Base-by-base conservation (phyloP, 2,329 filamentous ascomycete genomes). In the Aureobasidium lini region DNA sequence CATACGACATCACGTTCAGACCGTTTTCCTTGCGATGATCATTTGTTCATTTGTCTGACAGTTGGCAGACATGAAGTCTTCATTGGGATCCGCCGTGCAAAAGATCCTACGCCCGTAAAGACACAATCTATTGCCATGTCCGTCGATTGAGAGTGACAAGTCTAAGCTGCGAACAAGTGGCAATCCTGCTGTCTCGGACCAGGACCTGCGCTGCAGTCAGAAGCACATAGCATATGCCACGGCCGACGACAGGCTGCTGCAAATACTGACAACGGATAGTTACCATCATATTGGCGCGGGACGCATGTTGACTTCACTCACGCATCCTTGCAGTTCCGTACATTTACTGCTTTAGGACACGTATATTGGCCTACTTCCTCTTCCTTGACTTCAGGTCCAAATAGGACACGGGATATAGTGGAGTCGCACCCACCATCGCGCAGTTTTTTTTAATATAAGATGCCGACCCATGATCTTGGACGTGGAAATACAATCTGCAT, bases 361-460 rank as follows among this genome's bases (percentile, higher is more conserved):
- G 16, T 7, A 44, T 31, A n/a, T 50, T 29, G 28, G 29, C 47
- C 57, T 40, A 15, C 37, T 31, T 43, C 31, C 31, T 46, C 52
- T 58, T 32, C 15, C 47, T 28, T 11, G 16, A 18, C 10, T 44
- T 16, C 29, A 28, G 18, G 13, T 53, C 39, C 49, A 15, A 53
- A 56, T 28, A 23, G 52, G 52, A 44, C 16, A n/a, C 46, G 23
- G 28, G 23, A 47, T 10, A 23, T 18, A 18, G 48, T 53, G 57
- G 48, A 23, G 28, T 47, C 47, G 31, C 39, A 52, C 36, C 5
- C 40, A 23, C n/a, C 49, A 39, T 39, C 42, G 37, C 53, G 32
- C 43, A 13, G 31, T 46, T 31, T 59, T 54, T 60, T 59, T 60
- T 40, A 60, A 60, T 60, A 60, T 60, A 53, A 54, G 15, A 53